Evolutionary conservation across 2,329 filamentous ascomycete genomes (phyloP).

Genomic region (Biscogniauxia mediterranea): DNA sequence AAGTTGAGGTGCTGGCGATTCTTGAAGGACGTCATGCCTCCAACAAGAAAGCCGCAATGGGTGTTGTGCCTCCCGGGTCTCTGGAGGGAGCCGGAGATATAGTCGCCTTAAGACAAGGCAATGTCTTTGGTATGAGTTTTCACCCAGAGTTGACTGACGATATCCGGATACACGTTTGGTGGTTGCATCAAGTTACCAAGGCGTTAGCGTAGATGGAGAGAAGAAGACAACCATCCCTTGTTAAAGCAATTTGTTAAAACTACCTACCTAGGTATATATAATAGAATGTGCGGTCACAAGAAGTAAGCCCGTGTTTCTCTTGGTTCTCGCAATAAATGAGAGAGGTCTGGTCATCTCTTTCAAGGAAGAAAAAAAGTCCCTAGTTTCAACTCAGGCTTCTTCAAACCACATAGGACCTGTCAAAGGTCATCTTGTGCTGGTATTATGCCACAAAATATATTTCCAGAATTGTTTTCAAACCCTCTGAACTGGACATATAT

Average conservation of each 20-base stretch:
- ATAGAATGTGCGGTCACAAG: no score
- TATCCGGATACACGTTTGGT: constrained; percentile 88
- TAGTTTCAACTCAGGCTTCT: background rate
- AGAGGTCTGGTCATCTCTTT: background rate
- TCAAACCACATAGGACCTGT: background rate
- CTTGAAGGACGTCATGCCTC: constrained; percentile 42
- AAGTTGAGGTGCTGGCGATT: constrained; percentile 52
- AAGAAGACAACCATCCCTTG: background rate
- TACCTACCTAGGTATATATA: background rate
- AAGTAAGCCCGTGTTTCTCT: no score
- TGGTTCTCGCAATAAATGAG: no score
- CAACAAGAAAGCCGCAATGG: constrained; percentile 36
- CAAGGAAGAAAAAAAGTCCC: background rate
- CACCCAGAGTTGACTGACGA: constrained; percentile 92
- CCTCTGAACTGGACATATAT: no score
- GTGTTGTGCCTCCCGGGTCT: constrained; percentile 24
- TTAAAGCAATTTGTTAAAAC: background rate
- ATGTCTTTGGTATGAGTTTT: constrained; percentile 92
- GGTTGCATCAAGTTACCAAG: constrained; percentile 76
- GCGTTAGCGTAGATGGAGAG: constrained; percentile 39
- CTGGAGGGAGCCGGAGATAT: constrained; percentile 65
- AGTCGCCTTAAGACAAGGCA: constrained; percentile 84
- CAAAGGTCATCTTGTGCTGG: no score
- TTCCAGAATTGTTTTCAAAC: no score
- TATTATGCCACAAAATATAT: no score